Evolutionary conservation across 225 moss, liverwort and hornwort species (phyloP).

Genomic region (Pleurozium schreberi): DNA sequence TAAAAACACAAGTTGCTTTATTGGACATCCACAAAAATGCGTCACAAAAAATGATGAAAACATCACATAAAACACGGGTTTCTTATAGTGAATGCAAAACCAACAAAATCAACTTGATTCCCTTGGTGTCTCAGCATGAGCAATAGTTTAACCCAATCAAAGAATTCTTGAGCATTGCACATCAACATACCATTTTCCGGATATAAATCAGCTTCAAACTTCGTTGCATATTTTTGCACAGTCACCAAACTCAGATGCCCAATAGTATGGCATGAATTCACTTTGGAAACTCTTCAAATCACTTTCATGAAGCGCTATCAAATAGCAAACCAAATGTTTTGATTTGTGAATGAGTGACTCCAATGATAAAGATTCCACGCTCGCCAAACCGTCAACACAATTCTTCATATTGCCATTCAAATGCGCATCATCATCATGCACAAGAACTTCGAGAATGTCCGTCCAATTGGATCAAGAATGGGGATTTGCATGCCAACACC

Average conservation of each 20-base stretch:
- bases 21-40: no score
- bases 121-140: background rate
- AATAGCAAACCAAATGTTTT: background rate
- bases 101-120: accelerated
- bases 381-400: no score
- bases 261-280: background rate
- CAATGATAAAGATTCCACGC: background rate
- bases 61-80: no score
- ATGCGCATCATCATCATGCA: accelerated
- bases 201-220: background rate
- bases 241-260: accelerated
- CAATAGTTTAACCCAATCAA: accelerated
- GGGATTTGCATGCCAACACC: background rate
- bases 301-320: background rate
- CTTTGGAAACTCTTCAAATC: background rate
- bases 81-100: accelerated
- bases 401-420: no score
- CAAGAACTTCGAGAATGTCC: background rate
- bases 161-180: background rate
- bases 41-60: no score
- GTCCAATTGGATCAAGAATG: background rate
- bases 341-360: background rate
- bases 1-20: no score
- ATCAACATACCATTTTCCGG: accelerated
- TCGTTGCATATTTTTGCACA: no score